phyloP scores from a whole-genome alignment of 306 rosid species.

The Gastrolobium villosum region DNA sequence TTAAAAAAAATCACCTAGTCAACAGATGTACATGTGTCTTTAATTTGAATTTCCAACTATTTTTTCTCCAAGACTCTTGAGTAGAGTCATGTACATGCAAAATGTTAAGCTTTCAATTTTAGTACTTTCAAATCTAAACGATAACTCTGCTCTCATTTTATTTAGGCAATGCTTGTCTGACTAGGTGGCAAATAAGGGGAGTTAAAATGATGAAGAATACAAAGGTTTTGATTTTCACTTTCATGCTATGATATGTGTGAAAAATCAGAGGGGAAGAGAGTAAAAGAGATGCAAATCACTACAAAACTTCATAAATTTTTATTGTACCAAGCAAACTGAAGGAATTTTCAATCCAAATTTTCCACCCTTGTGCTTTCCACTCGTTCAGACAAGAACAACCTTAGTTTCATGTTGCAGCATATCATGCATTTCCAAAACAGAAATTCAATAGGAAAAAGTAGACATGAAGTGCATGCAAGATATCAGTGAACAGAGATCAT shows the following conservation, averaged over 20 bases:
- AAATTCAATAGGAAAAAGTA: background rate
- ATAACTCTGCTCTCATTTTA: background rate
- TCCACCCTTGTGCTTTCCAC: constrained; percentile 1
- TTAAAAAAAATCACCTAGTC: too few relatives aligned
- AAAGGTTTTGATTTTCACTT: background rate
- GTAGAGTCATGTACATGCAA: background rate
- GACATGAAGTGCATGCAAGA: background rate
- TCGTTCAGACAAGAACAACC: background rate
- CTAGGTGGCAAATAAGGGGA: background rate
- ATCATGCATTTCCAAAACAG: constrained; percentile 15
- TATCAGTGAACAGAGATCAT: constrained; percentile 9
- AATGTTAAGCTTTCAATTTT: background rate
- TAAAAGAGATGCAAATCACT: background rate
- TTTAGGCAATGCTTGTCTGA: background rate
- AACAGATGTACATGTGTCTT: background rate
- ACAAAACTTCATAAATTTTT: background rate
- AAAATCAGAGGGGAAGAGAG: background rate
- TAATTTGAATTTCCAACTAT: background rate
- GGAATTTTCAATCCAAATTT: constrained; percentile 2
- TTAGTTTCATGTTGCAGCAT: background rate
- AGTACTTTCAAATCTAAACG: background rate
- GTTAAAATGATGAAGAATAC: background rate
- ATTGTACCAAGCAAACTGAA: background rate
- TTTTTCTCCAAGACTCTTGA: background rate
- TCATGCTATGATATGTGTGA: background rate